These are phyloP conservation scores for Leccinum pallidistipes DNA, from an alignment of 1,284 basidiomycete genomes.

Conservation along the genomic window DNA sequence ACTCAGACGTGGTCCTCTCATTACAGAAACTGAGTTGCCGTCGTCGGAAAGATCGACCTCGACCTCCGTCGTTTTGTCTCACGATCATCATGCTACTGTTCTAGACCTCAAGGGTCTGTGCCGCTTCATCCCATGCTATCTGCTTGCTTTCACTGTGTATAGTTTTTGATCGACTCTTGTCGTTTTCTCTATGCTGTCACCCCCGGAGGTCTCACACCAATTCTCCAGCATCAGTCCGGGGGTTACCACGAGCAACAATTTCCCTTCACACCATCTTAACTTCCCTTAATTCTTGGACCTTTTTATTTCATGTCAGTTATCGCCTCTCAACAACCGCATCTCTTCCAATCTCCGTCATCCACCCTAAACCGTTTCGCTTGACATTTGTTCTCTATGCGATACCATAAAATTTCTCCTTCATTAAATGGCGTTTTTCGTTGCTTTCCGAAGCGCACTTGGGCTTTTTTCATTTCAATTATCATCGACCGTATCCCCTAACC, in stretches of 20 bases:
- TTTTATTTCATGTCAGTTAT: conserved; percentile 17
- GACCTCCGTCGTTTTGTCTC: not conserved
- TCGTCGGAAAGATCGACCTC: not conserved
- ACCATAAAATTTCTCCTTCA: conserved; percentile 2
- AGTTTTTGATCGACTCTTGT: conserved; percentile 3
- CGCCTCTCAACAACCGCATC: not conserved
- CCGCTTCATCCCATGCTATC: conserved; percentile 7
- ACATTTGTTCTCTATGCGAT: not conserved
- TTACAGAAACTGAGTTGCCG: conserved; percentile 1
- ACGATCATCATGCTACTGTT: not conserved
- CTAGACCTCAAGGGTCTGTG: conserved; percentile 5
- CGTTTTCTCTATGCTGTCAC: conserved; percentile 19
- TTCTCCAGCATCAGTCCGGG: not conserved
- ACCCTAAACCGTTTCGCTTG: conserved; percentile 1
- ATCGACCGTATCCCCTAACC: not conserved
- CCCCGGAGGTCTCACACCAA: conserved; percentile 1
- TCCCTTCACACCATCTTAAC: conserved; percentile 1
- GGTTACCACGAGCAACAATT: not conserved
- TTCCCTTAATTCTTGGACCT: conserved; percentile 13
- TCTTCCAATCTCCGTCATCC: not conserved
- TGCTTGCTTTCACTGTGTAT: conserved; percentile 26
- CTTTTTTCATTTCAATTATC: not conserved
- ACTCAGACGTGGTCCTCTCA: conserved; percentile 14
- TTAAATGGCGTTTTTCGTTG: not conserved
- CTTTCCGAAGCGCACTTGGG: not conserved